phyloP scores from a whole-genome alignment of 495 filamentous ascomycete genomes.

The Tuber magnatum region DNA sequence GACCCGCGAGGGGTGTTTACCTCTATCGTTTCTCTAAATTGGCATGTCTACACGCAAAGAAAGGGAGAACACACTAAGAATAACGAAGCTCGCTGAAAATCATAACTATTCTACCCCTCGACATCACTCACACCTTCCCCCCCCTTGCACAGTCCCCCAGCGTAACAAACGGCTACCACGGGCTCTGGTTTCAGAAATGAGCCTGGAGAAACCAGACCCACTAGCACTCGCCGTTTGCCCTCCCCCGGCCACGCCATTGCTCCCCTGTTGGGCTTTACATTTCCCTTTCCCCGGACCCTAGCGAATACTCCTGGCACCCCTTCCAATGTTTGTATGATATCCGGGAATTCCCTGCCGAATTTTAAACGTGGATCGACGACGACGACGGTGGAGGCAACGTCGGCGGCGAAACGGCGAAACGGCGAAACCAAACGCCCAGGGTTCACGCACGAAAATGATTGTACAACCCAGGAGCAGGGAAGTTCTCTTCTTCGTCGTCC shows the following conservation, averaged over 20 bases:
- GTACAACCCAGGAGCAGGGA: no score
- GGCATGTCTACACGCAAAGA: not conserved
- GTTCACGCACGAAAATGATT: no score
- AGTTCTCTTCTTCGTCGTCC: no score
- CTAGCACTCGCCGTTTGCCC: conserved; percentile 45
- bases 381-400: no score
- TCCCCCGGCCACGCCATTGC: conserved; percentile 48
- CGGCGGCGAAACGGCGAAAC: no score
- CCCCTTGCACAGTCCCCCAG: conserved; percentile 45
- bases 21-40: conserved; percentile 6
- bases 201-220: conserved; percentile 46
- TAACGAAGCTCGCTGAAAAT: conserved; percentile 31
- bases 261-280: conserved; percentile 49
- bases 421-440: no score
- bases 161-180: conserved; percentile 51
- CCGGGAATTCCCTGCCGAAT: not conserved
- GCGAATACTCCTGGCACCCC: not conserved
- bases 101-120: conserved; percentile 19
- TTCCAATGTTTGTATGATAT: not conserved
- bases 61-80: no score
- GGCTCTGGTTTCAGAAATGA: conserved; percentile 49
- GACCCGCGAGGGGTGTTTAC: conserved; percentile 44
- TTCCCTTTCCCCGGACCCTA: not conserved
- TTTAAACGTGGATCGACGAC: no score
- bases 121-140: conserved; percentile 41